Conservation (phyloP, 305 asterid species). For the Fraxinus sp. region DNA sequence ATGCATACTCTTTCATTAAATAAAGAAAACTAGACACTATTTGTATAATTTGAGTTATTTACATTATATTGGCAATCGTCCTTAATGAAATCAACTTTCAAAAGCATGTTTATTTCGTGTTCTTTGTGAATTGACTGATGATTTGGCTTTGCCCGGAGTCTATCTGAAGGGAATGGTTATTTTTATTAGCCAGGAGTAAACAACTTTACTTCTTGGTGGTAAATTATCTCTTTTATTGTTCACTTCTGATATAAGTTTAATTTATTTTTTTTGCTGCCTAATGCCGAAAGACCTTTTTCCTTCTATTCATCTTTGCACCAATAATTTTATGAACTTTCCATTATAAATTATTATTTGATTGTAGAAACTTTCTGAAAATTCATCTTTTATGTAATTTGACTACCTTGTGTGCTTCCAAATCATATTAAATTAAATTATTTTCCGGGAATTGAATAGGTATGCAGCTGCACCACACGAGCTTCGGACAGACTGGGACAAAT, state of each 20-base stretch:
- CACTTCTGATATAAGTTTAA: background rate
- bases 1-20: background rate
- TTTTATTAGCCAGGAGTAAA: background rate
- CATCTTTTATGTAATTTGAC: background rate
- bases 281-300: background rate
- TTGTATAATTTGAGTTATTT: background rate
- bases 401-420: background rate
- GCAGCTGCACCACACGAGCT: conserved; percentile 94
- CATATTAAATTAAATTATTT: background rate
- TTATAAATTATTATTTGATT: background rate
- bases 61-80: background rate
- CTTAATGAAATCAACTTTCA: background rate
- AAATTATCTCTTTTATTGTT: background rate
- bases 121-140: background rate
- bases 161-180: background rate
- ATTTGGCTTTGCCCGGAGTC: background rate
- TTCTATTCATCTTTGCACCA: background rate
- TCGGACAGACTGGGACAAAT: conserved; percentile 82
- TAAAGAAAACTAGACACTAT: background rate
- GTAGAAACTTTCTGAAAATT: background rate
- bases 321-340: background rate
- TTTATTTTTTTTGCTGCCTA: background rate
- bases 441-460: conserved; percentile 44
- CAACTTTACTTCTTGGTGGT: background rate
- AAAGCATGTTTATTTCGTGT: background rate